phyloP scores from a whole-genome alignment of 2,329 filamentous ascomycete species.

The Paraphaeosphaeria minitans region DNA sequence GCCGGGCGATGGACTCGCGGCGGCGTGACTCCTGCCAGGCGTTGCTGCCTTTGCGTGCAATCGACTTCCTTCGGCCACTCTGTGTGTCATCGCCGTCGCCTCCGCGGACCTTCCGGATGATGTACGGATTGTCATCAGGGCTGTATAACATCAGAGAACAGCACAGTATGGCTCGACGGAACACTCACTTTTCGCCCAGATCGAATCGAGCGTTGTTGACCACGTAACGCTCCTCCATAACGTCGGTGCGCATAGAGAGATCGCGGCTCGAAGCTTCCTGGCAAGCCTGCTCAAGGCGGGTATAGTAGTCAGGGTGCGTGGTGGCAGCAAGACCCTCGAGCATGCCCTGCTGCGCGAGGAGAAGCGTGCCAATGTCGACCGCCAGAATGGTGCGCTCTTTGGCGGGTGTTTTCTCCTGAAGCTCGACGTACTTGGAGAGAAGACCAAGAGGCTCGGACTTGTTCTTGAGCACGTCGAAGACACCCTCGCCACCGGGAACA shows the following conservation, averaged over 20 bases:
- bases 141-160: slow-evolving; percentile 45
- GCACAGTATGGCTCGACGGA: not conserved
- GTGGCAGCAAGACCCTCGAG: slow-evolving; percentile 80
- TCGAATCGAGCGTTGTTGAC: slow-evolving; percentile 92
- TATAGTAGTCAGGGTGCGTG: slow-evolving; percentile 80
- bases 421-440: slow-evolving; percentile 76
- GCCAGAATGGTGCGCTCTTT: slow-evolving; percentile 82
- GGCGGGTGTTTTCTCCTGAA: slow-evolving; percentile 77
- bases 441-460: slow-evolving; percentile 66
- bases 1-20: slow-evolving; percentile 79
- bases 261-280: slow-evolving; percentile 73
- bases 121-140: slow-evolving; percentile 79
- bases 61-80: slow-evolving; percentile 50
- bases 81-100: slow-evolving; percentile 53
- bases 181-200: slow-evolving; percentile 64
- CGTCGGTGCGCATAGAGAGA: slow-evolving; percentile 77
- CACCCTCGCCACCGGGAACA: slow-evolving; percentile 72
- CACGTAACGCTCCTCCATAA: slow-evolving; percentile 83
- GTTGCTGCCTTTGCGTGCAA: slow-evolving; percentile 77
- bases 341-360: slow-evolving; percentile 77
- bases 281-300: slow-evolving; percentile 80
- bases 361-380: slow-evolving; percentile 78
- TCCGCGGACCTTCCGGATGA: slow-evolving; percentile 65
- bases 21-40: slow-evolving; percentile 78
- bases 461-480: slow-evolving; percentile 65